Base-by-base conservation (phyloP, 2,329 filamentous ascomycete genomes). In the Sporothrix protearum region DNA sequence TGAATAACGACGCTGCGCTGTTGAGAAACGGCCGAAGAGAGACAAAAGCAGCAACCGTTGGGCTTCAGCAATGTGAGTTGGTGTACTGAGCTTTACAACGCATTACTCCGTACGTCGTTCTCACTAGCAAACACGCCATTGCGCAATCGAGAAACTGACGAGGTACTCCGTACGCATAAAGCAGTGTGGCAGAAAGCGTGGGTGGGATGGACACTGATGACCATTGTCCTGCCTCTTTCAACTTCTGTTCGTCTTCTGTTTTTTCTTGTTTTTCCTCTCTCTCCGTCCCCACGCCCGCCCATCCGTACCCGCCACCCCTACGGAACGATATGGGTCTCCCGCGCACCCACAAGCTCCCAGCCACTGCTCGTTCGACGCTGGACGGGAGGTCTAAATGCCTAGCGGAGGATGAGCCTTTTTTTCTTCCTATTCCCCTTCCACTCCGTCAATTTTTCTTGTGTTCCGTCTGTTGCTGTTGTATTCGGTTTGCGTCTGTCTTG, bases 91-190 rank as follows among this genome's bases (percentile, higher is more conserved):
- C n/a, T n/a, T n/a, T n/a, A n/a, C n/a, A n/a, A n/a, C n/a, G n/a
- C 19, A 47, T 16, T 3, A 47, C 36, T 39, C 36, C 36, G 36
- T 39, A 39, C 36, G n/a, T n/a, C n/a, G n/a, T n/a, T n/a, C n/a
- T n/a, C n/a, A n/a, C n/a, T n/a, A n/a, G 49, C 39, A 66, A 19
- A 5, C 33, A 69, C 55, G 68, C 68, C 63, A n/a, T 36, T 69
- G 39, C 39, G 55, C 36, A 69, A 61, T 69, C 22, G 14, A 59
- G 67, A 69, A 68, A 59, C 53, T 30, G 67, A 63, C 45, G 63
- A 66, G 63, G 42, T 28, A 67, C n/a, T n/a, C n/a, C n/a, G n/a
- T n/a, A n/a, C n/a, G n/a, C n/a, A n/a, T n/a, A n/a, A n/a, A n/a
- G n/a, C n/a, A n/a, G n/a, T n/a, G n/a, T n/a, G n/a, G n/a, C n/a